These are phyloP conservation scores for Mortierella sp. DNA, from an alignment of 371 early-diverging fungal genomes.

Conservation along the genomic window DNA sequence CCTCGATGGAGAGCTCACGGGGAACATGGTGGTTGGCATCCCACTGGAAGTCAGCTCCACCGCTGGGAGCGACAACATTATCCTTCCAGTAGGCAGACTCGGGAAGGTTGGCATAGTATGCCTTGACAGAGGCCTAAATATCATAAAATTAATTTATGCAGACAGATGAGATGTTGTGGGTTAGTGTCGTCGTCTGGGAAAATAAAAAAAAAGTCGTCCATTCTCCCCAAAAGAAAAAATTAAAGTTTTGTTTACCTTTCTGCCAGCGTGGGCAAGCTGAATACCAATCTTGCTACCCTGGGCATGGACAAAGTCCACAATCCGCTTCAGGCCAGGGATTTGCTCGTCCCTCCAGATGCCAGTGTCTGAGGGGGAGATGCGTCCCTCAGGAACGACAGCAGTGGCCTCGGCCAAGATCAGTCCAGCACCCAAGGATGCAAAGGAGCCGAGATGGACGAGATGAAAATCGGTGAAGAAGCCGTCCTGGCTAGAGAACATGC, in stretches of 20 bases:
- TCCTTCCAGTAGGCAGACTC: constrained; percentile 78
- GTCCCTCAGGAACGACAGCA: constrained; percentile 79
- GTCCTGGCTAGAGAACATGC: constrained; percentile 61
- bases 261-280: constrained; percentile 88
- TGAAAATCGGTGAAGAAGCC: constrained; percentile 73
- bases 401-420: constrained; percentile 86
- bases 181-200: constrained; percentile 1
- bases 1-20: constrained; percentile 68
- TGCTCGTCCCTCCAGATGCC: constrained; percentile 89
- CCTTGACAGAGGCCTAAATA: constrained; percentile 36
- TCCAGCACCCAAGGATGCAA: constrained; percentile 82
- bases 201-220: background rate
- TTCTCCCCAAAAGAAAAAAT: background rate
- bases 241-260: constrained; percentile 64
- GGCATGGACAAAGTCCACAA: constrained; percentile 75
- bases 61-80: constrained; percentile 79
- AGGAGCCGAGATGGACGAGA: constrained; percentile 76
- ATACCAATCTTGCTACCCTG: constrained; percentile 75
- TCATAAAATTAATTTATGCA: background rate
- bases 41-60: constrained; percentile 60
- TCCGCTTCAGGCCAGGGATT: constrained; percentile 67
- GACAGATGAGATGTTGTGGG: no score
- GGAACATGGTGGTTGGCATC: constrained; percentile 64
- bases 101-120: constrained; percentile 50
- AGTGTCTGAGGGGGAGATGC: constrained; percentile 81